Base-by-base conservation (phyloP, 1,284 basidiomycete species). In the Cystobasidium pallidum region DNA sequence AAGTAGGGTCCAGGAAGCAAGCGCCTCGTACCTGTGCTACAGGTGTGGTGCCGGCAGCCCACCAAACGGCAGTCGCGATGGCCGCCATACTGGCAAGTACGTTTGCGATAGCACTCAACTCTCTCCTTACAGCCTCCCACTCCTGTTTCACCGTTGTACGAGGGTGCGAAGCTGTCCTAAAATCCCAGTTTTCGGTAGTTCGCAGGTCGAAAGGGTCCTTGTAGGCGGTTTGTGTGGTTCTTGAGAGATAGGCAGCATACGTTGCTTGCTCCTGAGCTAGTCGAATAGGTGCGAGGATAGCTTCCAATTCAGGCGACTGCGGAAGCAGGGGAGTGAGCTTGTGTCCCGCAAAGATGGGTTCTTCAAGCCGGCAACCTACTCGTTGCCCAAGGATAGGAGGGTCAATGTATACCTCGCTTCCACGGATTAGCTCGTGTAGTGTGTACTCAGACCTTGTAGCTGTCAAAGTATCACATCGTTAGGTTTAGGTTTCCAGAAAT, bases 91-190 rank as follows among this genome's bases (percentile, higher is more conserved):
- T 78, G 47, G 75, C 77, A 0, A 66, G 49, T 24, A 79, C 77
- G 34, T 79, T 79, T 28, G 75, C 61, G 51, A 79, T 74, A 24
- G 78, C 78, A n/a, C 75, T 65, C 11, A 79, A 39, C 39, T 79
- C 75, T 32, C 73, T 55, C 65, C 73, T 62, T 13, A 77, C 75
- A 43, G 76, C 66, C 15, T 67, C 51, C 78, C 78, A 78, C 30
- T 78, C 78, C 26, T 78, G 74, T 4, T 72, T 75, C n/a, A 65
- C 54, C 2, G 67, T 66, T 28, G 41, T 28, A 28, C 24, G 30
- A 41, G 65, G 66, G 32, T 55, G 52, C 17, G 62, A 59, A 41
- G 64, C 64, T 21, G 70, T 61, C 30, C 34, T 36, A n/a, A 66
- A 66, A 55, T 72, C 45, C 70, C 63, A 66, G 8, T 39, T 43